phyloP scores from a whole-genome alignment of 2,329 filamentous ascomycete genomes.

The Biscogniauxia sp. region DNA sequence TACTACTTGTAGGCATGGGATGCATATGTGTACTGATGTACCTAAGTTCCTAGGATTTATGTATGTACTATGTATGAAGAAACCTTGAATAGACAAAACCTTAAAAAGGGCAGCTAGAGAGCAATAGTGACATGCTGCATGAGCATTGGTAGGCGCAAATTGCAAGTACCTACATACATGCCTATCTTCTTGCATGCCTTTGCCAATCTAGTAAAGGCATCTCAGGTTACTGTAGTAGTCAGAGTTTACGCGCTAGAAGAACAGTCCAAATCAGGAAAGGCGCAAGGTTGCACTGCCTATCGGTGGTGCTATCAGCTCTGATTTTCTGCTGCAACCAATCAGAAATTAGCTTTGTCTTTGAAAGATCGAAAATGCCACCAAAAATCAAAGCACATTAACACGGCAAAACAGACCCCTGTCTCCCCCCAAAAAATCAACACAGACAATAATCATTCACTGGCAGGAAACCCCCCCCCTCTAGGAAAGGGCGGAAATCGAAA shows the following conservation, averaged over 20 bases:
- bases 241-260: conserved; percentile 9
- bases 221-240: not conserved
- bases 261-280: conserved; percentile 9
- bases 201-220: no score
- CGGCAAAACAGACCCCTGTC: conserved; percentile 35
- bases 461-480: no score
- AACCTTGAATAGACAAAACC: no score
- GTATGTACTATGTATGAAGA: no score
- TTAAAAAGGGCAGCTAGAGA: not conserved
- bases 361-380: conserved; percentile 27
- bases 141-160: not conserved
- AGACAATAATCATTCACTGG: conserved; percentile 10
- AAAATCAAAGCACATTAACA: conserved; percentile 27
- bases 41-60: no score
- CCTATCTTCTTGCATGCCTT: no score
- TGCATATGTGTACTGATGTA: no score
- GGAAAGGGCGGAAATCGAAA: conserved; percentile 2
- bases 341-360: conserved; percentile 24
- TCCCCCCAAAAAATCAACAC: conserved; percentile 25
- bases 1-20: no score
- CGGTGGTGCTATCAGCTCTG: not conserved
- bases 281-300: conserved; percentile 1
- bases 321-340: conserved; percentile 28
- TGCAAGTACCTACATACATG: not conserved
- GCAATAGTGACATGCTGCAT: not conserved